A percentile compares a stretch with the other conserved stretches of the same genome.
These are phyloP conservation scores for Ustilago lituana DNA, from an alignment of 1,284 basidiomycete genomes.

Conservation along the genomic window DNA sequence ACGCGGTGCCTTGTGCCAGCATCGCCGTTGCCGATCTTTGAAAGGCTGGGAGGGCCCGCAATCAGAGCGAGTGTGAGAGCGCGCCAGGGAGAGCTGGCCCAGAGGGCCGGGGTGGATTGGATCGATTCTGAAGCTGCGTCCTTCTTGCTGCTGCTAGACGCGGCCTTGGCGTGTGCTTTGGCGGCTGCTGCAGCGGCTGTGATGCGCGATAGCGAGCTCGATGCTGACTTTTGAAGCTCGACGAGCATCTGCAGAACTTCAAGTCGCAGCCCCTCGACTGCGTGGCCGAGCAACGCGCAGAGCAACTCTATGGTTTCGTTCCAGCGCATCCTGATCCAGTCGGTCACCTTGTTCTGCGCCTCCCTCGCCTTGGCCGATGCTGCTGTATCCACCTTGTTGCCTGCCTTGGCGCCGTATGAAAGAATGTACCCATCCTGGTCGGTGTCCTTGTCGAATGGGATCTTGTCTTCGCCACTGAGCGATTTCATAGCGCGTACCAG, in stretches of 20 bases:
- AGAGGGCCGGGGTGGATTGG: slow-evolving; percentile 16
- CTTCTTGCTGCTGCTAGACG: slow-evolving; percentile 13
- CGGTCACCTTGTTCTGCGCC: slow-evolving; percentile 40
- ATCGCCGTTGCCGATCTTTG: slow-evolving; percentile 31
- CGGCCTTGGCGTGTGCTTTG: slow-evolving; percentile 1
- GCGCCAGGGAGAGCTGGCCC: slow-evolving; percentile 51
- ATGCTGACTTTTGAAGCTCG: slow-evolving; percentile 42
- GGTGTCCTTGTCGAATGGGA: slow-evolving; percentile 40
- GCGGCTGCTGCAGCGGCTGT: slow-evolving; percentile 9
- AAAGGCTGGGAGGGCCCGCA: slow-evolving; percentile 40
- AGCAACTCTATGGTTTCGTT: slow-evolving; percentile 55
- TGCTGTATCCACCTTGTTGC: slow-evolving; percentile 5
- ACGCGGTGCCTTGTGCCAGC: slow-evolving; percentile 32
- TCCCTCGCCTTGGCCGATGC: slow-evolving; percentile 20
- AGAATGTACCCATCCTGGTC: slow-evolving; percentile 42
- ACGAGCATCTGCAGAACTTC: slow-evolving; percentile 40
- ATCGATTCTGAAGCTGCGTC: slow-evolving; percentile 2
- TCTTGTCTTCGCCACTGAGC: slow-evolving; percentile 42
- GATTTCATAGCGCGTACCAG: slow-evolving; percentile 39
- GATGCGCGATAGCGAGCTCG: slow-evolving; percentile 30
- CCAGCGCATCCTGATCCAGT: slow-evolving; percentile 61
- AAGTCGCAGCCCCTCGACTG: slow-evolving; percentile 33
- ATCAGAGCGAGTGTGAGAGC: slow-evolving; percentile 43
- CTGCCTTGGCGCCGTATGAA: slow-evolving; percentile 22
- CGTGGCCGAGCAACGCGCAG: slow-evolving; percentile 45